Evolutionary conservation across 345 rosid species (phyloP).

Genomic region (Boechera stricta): DNA sequence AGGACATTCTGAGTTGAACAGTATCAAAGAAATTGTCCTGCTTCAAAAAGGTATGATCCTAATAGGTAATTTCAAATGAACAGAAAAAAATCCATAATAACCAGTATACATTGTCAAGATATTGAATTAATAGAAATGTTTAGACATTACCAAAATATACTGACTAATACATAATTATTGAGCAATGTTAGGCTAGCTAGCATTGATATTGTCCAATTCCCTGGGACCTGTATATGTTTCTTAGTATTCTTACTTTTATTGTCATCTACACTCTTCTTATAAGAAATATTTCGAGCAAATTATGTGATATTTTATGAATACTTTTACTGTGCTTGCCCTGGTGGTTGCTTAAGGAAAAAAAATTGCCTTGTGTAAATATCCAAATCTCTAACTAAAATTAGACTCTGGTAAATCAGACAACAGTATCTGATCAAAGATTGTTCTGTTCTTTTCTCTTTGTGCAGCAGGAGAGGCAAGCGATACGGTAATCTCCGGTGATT

Average conservation of each 20-base stretch:
- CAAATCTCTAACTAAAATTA: slow-evolving; percentile 19
- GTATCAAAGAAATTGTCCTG: background rate
- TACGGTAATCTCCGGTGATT: slow-evolving; percentile 14
- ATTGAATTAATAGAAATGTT: background rate
- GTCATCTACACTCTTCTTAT: background rate
- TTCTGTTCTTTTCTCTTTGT: slow-evolving; percentile 29
- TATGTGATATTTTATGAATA: background rate
- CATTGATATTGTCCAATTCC: background rate
- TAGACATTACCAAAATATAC: background rate
- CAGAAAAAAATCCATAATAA: background rate
- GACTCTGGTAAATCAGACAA: slow-evolving; percentile 38
- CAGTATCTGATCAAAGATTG: slow-evolving; percentile 36
- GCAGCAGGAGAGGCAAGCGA: background rate
- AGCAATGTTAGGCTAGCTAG: background rate
- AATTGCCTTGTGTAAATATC: background rate
- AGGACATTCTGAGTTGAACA: no score
- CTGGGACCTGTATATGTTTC: background rate
- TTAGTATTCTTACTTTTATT: background rate
- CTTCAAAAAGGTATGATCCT: background rate
- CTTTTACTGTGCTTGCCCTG: background rate
- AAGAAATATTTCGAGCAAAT: background rate
- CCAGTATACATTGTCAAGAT: background rate
- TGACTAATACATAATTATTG: background rate
- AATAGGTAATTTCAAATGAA: background rate
- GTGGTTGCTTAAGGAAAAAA: background rate